Percentiles rank a stretch among this genome's conserved stretches.
These are phyloP conservation scores for Sporothrix curviconia DNA, from an alignment of 2,329 filamentous ascomycete species.

Conservation along the genomic window DNA sequence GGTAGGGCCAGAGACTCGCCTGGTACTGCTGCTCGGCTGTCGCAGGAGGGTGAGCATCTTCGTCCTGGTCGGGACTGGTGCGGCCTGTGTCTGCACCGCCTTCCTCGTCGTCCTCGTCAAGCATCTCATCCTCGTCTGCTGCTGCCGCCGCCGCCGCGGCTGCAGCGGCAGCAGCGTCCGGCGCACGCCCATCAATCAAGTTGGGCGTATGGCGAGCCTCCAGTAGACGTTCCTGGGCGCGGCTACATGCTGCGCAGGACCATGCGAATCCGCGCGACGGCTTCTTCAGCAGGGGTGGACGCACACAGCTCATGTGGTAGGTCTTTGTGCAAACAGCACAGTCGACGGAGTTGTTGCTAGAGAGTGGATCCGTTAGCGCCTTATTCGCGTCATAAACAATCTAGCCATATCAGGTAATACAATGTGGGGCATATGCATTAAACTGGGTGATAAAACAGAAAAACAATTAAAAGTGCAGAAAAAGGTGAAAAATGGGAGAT, in stretches of 20 bases:
- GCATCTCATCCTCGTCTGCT: conserved; percentile 55
- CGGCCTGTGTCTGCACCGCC: conserved; percentile 52
- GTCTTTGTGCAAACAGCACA: conserved; percentile 92
- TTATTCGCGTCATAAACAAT: conserved; percentile 12
- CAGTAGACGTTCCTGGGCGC: conserved; percentile 87
- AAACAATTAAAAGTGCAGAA: conserved; percentile 12
- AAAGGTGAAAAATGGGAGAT: not conserved
- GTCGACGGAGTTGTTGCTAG: conserved; percentile 86
- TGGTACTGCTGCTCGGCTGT: conserved; percentile 88
- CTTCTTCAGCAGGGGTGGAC: conserved; percentile 86
- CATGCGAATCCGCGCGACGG: conserved; percentile 95
- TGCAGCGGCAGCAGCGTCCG: conserved; percentile 22
- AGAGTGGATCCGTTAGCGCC: conserved; percentile 19
- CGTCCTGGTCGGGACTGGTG: conserved; percentile 58
- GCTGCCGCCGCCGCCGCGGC: conserved; percentile 36
- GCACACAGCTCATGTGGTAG: conserved; percentile 98
- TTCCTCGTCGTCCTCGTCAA: conserved; percentile 72
- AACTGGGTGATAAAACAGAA: conserved; percentile 17
- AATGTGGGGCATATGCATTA: conserved; percentile 15
- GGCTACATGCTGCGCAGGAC: conserved; percentile 93
- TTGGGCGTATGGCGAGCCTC: conserved; percentile 84
- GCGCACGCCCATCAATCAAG: conserved; percentile 58
- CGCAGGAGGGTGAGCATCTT: conserved; percentile 47
- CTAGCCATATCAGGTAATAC: conserved; percentile 16
- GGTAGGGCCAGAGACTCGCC: conserved; percentile 91